A percentile compares a stretch with the other conserved stretches of the same genome.
These are phyloP conservation scores for Cryptococcus floricola DNA, from an alignment of 1,284 basidiomycete species.

Conservation along the genomic window DNA sequence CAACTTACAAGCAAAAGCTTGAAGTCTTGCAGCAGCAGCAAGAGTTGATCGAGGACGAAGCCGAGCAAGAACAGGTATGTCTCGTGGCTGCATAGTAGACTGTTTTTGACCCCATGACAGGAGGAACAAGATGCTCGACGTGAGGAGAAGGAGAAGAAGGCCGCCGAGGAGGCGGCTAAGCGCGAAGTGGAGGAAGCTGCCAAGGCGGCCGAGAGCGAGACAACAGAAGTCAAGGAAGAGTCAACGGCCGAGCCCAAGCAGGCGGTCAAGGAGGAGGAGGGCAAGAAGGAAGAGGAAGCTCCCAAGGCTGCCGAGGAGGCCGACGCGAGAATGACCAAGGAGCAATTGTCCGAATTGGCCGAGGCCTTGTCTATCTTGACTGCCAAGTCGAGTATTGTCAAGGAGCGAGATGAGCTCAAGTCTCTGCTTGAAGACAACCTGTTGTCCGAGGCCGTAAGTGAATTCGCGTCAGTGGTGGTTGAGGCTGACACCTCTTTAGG, in stretches of 20 bases:
- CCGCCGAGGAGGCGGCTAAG: slow-evolving; percentile 50
- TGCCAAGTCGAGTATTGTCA: slow-evolving; percentile 92
- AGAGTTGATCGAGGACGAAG: slow-evolving; percentile 98
- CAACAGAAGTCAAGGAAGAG: slow-evolving; percentile 63
- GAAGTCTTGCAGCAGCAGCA: slow-evolving; percentile 98
- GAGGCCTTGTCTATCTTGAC: slow-evolving; percentile 89
- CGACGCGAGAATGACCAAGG: slow-evolving; percentile 91
- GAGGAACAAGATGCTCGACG: slow-evolving; percentile 90
- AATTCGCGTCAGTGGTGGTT: not conserved
- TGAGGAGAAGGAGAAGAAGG: slow-evolving; percentile 74
- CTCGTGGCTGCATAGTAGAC: not conserved
- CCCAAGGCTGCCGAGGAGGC: slow-evolving; percentile 49
- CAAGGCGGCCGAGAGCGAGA: slow-evolving; percentile 68
- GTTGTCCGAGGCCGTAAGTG: slow-evolving; percentile 70
- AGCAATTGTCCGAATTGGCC: slow-evolving; percentile 90
- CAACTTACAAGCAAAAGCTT: slow-evolving; percentile 95
- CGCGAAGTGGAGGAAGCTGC: slow-evolving; percentile 67
- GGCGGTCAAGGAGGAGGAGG: slow-evolving; percentile 1
- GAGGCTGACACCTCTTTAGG: slow-evolving; percentile 18
- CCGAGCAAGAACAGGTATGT: slow-evolving; percentile 79
- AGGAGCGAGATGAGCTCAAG: slow-evolving; percentile 88
- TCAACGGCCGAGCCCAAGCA: slow-evolving; percentile 54
- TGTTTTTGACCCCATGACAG: slow-evolving; percentile 22
- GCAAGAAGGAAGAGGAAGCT: slow-evolving; percentile 2
- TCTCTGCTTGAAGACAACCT: slow-evolving; percentile 87